phyloP scores from a whole-genome alignment of 2,329 filamentous ascomycete genomes.

The Microsporum audouinii region DNA sequence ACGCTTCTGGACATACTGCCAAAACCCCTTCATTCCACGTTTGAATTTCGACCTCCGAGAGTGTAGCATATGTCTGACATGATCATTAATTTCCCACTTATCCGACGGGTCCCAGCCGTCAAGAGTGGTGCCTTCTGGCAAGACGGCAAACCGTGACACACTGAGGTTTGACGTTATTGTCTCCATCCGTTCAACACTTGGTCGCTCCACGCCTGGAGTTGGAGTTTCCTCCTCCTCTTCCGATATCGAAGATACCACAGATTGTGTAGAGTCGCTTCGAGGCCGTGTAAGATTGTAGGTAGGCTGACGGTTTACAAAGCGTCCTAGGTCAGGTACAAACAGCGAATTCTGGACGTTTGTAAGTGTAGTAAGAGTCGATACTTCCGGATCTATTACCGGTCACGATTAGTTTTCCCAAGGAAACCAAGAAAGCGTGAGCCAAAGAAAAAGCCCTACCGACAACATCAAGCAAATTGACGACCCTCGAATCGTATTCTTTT shows the following conservation, averaged over 20 bases:
- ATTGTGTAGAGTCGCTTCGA: conserved; percentile 17
- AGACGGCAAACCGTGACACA: conserved; percentile 63
- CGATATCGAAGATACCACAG: neutral
- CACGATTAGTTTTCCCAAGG: conserved; percentile 7
- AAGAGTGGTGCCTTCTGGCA: conserved; percentile 61
- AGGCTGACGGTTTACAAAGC: conserved; percentile 61
- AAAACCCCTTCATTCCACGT: conserved; percentile 65
- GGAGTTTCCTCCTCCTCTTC: conserved; percentile 17
- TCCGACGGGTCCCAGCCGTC: conserved; percentile 66
- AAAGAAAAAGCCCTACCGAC: conserved; percentile 42
- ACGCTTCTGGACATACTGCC: conserved; percentile 63
- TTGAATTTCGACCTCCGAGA: conserved; percentile 70
- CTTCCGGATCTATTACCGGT: conserved; percentile 58
- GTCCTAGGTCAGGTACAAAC: conserved; percentile 71
- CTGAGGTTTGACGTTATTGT: conserved; percentile 59
- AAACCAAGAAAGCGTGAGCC: conserved; percentile 7
- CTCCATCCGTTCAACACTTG: conserved; percentile 36
- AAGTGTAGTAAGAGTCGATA: conserved; percentile 68
- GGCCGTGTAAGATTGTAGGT: conserved; percentile 57
- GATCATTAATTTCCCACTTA: conserved; percentile 66
- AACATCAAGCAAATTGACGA: conserved; percentile 58
- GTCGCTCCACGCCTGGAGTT: conserved; percentile 20
- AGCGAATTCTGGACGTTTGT: conserved; percentile 87
- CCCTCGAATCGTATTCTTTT: conserved; percentile 47
- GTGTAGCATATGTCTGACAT: conserved; percentile 79